A percentile compares a stretch with the other conserved stretches of the same genome.
Evolutionary conservation across 2,329 filamentous ascomycete species (phyloP).

Genomic region (Xylaria sp.): DNA sequence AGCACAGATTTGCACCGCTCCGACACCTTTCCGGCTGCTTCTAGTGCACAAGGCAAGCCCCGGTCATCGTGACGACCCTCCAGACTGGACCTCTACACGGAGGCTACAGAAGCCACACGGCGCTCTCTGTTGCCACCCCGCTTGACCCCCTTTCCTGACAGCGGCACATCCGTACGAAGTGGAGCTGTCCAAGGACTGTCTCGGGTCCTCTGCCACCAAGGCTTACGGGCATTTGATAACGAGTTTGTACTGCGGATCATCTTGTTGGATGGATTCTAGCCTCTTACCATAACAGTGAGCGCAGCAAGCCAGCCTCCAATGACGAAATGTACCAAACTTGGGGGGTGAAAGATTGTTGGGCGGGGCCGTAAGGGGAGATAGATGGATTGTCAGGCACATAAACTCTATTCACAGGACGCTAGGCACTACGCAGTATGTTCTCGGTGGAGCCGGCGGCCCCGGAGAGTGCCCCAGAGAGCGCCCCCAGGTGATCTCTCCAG

Average conservation of each 20-base stretch:
- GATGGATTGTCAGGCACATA: background rate
- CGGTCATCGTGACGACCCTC: conserved; percentile 7
- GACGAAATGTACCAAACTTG: no score
- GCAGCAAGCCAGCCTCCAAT: background rate
- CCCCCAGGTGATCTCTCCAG: conserved; percentile 3
- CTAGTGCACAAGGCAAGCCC: background rate
- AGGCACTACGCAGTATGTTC: background rate
- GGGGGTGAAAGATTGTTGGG: background rate
- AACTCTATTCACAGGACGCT: background rate
- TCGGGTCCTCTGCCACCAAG: background rate
- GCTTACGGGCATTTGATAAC: background rate
- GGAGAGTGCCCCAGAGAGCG: background rate
- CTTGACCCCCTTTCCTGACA: background rate
- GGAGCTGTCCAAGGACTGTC: conserved; percentile 9
- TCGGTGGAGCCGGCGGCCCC: background rate
- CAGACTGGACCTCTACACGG: background rate
- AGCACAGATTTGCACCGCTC: background rate
- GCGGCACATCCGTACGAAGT: background rate
- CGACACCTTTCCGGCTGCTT: background rate
- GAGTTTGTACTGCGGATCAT: background rate
- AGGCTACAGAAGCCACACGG: background rate
- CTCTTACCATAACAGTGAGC: background rate
- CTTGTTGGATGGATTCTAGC: background rate
- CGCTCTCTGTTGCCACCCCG: background rate
- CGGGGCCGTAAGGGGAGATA: background rate